Evolutionary conservation across 768 basidiomycete genomes (phyloP), one percentile per base, ranked within the genome.

Genomic region (Lyophyllum semitale): DNA sequence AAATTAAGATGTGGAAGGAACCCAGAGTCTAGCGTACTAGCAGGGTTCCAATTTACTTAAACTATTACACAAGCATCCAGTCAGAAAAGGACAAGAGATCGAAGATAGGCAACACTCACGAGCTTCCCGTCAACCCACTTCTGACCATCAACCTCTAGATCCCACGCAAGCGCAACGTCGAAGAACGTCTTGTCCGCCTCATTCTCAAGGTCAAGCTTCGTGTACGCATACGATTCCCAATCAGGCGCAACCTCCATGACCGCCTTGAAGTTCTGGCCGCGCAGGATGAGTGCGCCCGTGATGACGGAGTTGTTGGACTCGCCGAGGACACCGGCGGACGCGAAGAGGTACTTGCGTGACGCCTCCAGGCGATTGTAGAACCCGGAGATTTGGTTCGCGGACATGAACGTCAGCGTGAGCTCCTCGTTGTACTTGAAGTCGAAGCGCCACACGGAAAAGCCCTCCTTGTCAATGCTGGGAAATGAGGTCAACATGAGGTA

Each of bases 361-460:
- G 86, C 97, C 77, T 98, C 97, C 8, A 99, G 86, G 54, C 97
- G 93, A 83, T 95, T 92, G 84, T 95, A 98, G 87, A 96, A 94
- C 17, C 96, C 96, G 55, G 85, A 84, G 66, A 97, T 85, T 73
- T 90, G 91, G 82, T 98, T 98, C 58, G 85, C 83, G 56, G 93
- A 95, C 95, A 93, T 98, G 84, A 93, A 98, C 49, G 83, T 83
- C 72, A 87, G 85, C 20, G 94, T 94, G 59, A 98, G 86, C 73
- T 97, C 95, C 20, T 87, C 79, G 75, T 91, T 91, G 85, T 96
- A 98, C 79, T 96, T 97, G 88, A 92, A 99, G 78, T 93, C 91
- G 52, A 94, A 86, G 54, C 91, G 83, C 91, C 91, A 95, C 68
- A 86, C 72, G 59, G 93, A 95, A 86, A 85, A 97, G 25, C 95